Evolutionary conservation across 495 filamentous ascomycete genomes (phyloP).

Genomic region (Aspergillus sclerotiicarbonarius): DNA sequence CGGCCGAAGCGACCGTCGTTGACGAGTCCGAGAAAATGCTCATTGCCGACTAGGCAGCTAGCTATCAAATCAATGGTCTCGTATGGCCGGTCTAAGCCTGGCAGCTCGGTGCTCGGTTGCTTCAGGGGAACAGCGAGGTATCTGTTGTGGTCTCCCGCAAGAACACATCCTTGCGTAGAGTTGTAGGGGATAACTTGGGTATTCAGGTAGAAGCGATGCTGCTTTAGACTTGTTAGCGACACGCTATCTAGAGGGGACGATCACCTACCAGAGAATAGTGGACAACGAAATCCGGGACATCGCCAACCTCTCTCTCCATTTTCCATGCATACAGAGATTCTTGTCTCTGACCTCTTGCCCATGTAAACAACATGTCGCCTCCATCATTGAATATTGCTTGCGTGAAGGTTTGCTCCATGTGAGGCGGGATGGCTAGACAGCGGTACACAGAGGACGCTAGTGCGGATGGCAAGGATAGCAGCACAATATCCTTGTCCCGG

Average conservation of each 20-base stretch:
- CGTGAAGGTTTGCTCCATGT: background rate
- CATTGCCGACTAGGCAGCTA: background rate
- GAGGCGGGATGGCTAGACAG: background rate
- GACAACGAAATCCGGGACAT: background rate
- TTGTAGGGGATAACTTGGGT: background rate
- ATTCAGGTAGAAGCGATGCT: background rate
- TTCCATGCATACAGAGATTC: background rate
- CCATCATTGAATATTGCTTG: background rate
- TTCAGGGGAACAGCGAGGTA: background rate
- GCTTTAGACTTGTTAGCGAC: background rate
- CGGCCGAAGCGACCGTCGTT: background rate
- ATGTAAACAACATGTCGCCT: background rate
- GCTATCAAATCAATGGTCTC: background rate
- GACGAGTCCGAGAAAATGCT: background rate
- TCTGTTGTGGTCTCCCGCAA: background rate
- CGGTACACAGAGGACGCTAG: background rate
- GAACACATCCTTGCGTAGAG: background rate
- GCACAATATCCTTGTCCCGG: background rate
- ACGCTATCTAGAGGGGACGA: background rate
- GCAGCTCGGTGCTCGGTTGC: background rate
- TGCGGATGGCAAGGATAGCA: background rate
- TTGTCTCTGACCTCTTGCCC: background rate
- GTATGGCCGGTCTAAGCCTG: background rate
- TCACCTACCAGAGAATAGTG: background rate
- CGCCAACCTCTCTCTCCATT: background rate